Evolutionary conservation across 352 stramenopile genomes (phyloP), one percentile per base, ranked within the genome.

Genomic region (Phytophthora litchii): DNA sequence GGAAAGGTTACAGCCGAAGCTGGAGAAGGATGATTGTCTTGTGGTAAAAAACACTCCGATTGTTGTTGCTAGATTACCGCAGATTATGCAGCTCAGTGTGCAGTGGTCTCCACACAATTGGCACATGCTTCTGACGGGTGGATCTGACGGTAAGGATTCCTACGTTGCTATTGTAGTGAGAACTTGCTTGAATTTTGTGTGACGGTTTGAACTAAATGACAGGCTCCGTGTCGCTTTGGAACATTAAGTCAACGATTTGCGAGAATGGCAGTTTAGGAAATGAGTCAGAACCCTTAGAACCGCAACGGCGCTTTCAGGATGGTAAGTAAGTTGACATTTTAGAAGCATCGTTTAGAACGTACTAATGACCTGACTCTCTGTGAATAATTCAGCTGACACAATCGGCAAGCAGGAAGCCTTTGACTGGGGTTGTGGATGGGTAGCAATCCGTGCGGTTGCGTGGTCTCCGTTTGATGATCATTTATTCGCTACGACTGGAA

Each of bases 381-480:
- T 63, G 19, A 54, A 27, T 10, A 46, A 4, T 21, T n/a, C 38
- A 95, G 86, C 81, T 10, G 86, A 95, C 34, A 88, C 82, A 6
- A 73, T 89, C 14, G 82, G 80, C 43, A 95, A 95, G 55, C 83
- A 93, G 57, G 80, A 93, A 48, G 64, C 78, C 1, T 90, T 92
- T 54, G 84, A 93, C 31, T 95, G 86, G 86, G 83, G 84, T 11
- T 87, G 74, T 64, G 84, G 84, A 14, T 95, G 86, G 86, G 80
- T 92, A 16, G 84, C 86, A 13, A 75, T 95, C 10, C 84, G 86
- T 45, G 80, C 81, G 0, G 77, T 95, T 19, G 66, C 70, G 9
- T 95, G 86, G 86, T 93, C 83, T 23, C 84, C 86, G 4, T 91
- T 89, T 52, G 86, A 94, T 46, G 78, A 90, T 17, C 75, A 91